phyloP scores from a whole-genome alignment of 306 rosid genomes.

The Clitoria ternatea region DNA sequence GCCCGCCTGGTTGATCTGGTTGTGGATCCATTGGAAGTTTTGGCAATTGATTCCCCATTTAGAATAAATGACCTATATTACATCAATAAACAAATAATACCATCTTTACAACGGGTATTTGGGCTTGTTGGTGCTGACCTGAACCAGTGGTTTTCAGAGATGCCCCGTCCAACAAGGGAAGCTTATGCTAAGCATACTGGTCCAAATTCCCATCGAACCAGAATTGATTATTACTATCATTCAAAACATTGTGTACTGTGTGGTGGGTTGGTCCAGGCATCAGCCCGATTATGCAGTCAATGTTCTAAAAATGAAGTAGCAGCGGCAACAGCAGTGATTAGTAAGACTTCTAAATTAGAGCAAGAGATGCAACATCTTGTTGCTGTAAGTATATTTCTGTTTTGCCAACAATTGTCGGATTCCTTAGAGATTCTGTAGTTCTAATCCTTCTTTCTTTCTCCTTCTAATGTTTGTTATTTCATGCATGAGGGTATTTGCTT shows the following conservation, averaged over 20 bases:
- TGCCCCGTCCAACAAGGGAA: constrained; percentile 84
- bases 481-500: not conserved
- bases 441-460: not conserved
- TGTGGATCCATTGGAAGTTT: constrained; percentile 84
- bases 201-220: constrained; percentile 58
- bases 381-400: constrained; percentile 49
- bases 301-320: constrained; percentile 61
- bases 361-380: constrained; percentile 88
- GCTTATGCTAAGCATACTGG: constrained; percentile 49
- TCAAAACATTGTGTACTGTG: constrained; percentile 89
- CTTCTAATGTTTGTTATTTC: not conserved
- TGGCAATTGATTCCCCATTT: constrained; percentile 66
- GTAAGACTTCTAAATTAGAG: constrained; percentile 77
- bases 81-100: constrained; percentile 90
- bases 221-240: constrained; percentile 87
- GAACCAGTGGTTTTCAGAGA: constrained; percentile 75
- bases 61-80: constrained; percentile 81
- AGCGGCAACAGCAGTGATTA: constrained; percentile 58
- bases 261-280: constrained; percentile 73
- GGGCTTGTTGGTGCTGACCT: constrained; percentile 87
- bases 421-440: not conserved
- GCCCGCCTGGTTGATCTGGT: constrained; percentile 92
- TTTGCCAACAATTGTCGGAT: not conserved
- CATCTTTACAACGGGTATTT: constrained; percentile 81
- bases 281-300: constrained; percentile 58